phyloP scores from a whole-genome alignment of 495 filamentous ascomycete genomes.

The Tirmania nivea region DNA sequence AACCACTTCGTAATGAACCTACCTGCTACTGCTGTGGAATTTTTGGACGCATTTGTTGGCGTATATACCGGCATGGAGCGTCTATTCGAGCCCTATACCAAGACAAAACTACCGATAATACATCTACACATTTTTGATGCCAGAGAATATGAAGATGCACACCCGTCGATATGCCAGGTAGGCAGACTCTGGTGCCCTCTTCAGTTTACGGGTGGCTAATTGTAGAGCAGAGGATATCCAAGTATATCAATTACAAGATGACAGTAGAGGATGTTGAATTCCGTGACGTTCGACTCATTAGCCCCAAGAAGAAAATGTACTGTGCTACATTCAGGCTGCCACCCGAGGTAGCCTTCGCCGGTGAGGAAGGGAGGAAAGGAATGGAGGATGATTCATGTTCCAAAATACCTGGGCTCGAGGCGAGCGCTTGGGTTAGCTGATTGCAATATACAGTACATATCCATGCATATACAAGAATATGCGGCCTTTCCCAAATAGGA shows the following conservation, averaged over 20 bases:
- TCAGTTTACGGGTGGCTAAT: no score
- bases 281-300: conserved; percentile 65
- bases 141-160: conserved; percentile 1
- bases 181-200: background rate
- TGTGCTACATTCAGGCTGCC: conserved; percentile 82
- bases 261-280: conserved; percentile 39
- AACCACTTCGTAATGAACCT: conserved; percentile 95
- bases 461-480: no score
- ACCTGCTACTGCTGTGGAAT: conserved; percentile 65
- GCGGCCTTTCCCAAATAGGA: no score
- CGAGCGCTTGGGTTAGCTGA: no score
- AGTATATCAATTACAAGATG: conserved; percentile 9
- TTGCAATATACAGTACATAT: no score
- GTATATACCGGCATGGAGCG: conserved; percentile 46
- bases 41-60: conserved; percentile 67
- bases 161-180: background rate
- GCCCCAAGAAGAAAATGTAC: conserved; percentile 89
- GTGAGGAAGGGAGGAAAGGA: background rate
- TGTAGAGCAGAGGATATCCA: conserved; percentile 6
- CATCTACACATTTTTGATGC: conserved; percentile 43
- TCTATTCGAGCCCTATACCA: conserved; percentile 40
- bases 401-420: no score
- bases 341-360: conserved; percentile 50
- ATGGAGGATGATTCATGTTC: background rate
- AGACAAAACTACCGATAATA: conserved; percentile 45